phyloP scores from a whole-genome alignment of 2,329 filamentous ascomycete species.

The Aspergillus quadrilineatus region DNA sequence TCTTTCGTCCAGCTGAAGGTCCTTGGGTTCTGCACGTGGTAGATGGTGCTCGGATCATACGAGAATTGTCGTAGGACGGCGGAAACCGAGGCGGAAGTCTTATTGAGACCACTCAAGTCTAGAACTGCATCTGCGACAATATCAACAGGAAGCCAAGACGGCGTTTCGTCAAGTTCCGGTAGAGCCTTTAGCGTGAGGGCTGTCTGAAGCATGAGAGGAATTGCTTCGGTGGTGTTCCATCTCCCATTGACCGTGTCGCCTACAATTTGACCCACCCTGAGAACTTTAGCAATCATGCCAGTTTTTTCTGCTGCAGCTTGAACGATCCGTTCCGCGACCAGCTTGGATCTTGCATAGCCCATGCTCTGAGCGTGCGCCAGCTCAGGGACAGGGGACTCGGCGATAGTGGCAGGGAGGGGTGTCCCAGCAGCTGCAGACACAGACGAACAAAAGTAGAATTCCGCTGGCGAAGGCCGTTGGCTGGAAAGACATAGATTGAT shows the following conservation, averaged over 20 bases:
- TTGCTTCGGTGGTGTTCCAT: conserved; percentile 35
- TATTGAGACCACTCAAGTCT: conserved; percentile 4
- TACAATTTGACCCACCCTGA: conserved; percentile 32
- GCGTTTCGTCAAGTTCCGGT: conserved; percentile 15
- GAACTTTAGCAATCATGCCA: conserved; percentile 29
- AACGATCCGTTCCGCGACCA: conserved; percentile 40
- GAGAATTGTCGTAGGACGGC: background rate
- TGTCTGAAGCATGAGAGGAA: conserved; percentile 53
- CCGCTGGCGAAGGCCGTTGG: conserved; percentile 30
- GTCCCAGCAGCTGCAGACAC: conserved; percentile 46
- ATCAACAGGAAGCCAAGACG: conserved; percentile 16
- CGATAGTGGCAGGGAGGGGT: conserved; percentile 29
- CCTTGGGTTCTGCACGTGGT: conserved; percentile 16
- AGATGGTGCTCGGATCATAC: conserved; percentile 5
- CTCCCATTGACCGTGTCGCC: conserved; percentile 26
- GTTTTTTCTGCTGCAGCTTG: conserved; percentile 28
- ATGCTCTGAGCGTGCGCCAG: conserved; percentile 41
- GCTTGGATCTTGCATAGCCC: conserved; percentile 46
- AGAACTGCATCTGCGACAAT: conserved; percentile 12
- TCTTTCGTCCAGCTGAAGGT: conserved; percentile 38
- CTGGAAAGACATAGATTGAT: conserved; percentile 42
- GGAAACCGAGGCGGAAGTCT: background rate
- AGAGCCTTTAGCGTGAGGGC: conserved; percentile 26
- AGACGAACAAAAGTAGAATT: conserved; percentile 54
- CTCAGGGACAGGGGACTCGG: conserved; percentile 37